Percentiles rank a stretch among this genome's conserved stretches.
These are phyloP conservation scores for Saccharomyces hybrid DNA, from an alignment of 1,139 yeast genomes.

Conservation along the genomic window DNA sequence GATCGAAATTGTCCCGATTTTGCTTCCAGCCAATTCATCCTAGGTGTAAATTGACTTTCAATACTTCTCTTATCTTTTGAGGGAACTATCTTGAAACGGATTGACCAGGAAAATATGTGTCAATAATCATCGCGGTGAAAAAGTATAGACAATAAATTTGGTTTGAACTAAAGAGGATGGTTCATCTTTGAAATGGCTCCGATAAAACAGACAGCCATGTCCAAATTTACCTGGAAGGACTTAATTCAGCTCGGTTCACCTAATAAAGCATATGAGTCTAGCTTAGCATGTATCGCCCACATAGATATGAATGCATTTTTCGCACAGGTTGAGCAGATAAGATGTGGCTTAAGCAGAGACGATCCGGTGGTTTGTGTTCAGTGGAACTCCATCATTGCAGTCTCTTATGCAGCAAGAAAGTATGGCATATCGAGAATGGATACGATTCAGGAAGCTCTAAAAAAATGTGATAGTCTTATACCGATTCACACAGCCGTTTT, in stretches of 20 bases:
- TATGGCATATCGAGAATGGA: slow-evolving; percentile 80
- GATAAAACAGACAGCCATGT: slow-evolving; percentile 8
- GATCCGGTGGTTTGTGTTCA: slow-evolving; percentile 93
- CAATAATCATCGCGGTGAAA: background rate
- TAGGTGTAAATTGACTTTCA: too few relatives aligned
- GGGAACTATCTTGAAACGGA: background rate
- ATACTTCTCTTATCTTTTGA: too few relatives aligned
- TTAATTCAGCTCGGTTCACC: slow-evolving; percentile 41
- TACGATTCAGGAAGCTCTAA: slow-evolving; percentile 52
- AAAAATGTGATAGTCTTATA: slow-evolving; percentile 66
- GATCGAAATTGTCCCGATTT: too few relatives aligned
- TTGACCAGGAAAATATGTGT: background rate
- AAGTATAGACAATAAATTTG: slow-evolving; percentile 1
- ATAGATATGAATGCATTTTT: slow-evolving; percentile 91
- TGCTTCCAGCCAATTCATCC: too few relatives aligned
- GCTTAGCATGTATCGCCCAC: slow-evolving; percentile 75
- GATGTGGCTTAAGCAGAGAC: slow-evolving; percentile 53
- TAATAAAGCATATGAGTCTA: slow-evolving; percentile 46
- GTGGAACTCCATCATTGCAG: slow-evolving; percentile 86
- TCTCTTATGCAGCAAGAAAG: slow-evolving; percentile 78
- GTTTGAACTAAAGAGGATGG: background rate
- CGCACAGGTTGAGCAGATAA: slow-evolving; percentile 84
- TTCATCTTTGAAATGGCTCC: background rate
- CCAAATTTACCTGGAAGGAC: slow-evolving; percentile 41
- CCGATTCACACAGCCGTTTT: slow-evolving; percentile 93